Evolutionary conservation across 2,329 filamentous ascomycete genomes (phyloP).

Genomic region (Aspergillus chevalieri): DNA sequence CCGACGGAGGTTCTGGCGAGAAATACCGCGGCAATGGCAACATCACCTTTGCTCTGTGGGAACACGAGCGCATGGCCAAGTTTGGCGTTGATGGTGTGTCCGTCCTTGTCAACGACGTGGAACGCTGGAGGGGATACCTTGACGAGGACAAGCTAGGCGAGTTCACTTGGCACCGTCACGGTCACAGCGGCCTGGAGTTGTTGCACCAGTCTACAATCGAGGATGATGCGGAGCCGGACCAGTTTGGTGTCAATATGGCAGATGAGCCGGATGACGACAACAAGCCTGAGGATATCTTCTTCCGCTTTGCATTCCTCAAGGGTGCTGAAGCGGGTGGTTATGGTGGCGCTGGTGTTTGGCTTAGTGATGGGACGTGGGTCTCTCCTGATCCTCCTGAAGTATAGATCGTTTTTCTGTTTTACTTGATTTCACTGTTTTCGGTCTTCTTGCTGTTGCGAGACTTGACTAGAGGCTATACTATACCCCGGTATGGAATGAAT

Average conservation of each 20-base stretch:
- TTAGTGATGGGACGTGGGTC: conserved; percentile 31
- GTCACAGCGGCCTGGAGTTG: conserved; percentile 35
- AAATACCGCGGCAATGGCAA: conserved; percentile 39
- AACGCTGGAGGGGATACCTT: conserved; percentile 53
- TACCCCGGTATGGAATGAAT: background rate
- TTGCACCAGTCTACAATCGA: conserved; percentile 19
- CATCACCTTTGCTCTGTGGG: conserved; percentile 42
- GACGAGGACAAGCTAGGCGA: conserved; percentile 44
- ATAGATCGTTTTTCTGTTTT: conserved; percentile 9
- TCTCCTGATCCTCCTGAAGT: conserved; percentile 21
- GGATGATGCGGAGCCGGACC: conserved; percentile 11
- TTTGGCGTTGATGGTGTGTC: conserved; percentile 51
- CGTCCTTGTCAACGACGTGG: conserved; percentile 59
- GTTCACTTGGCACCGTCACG: conserved; percentile 47
- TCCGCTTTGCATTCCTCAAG: conserved; percentile 43
- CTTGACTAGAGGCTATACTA: background rate
- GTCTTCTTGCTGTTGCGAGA: background rate
- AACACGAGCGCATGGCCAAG: conserved; percentile 32
- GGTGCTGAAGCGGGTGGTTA: conserved; percentile 36
- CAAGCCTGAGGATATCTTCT: conserved; percentile 39
- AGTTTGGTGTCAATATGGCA: conserved; percentile 6
- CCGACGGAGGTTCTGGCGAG: conserved; percentile 17
- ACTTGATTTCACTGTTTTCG: background rate
- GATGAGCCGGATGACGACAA: conserved; percentile 18
- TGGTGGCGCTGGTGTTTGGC: conserved; percentile 35